phyloP scores from a whole-genome alignment of 2,329 filamentous ascomycete species.

The Geosmithia morbida region DNA sequence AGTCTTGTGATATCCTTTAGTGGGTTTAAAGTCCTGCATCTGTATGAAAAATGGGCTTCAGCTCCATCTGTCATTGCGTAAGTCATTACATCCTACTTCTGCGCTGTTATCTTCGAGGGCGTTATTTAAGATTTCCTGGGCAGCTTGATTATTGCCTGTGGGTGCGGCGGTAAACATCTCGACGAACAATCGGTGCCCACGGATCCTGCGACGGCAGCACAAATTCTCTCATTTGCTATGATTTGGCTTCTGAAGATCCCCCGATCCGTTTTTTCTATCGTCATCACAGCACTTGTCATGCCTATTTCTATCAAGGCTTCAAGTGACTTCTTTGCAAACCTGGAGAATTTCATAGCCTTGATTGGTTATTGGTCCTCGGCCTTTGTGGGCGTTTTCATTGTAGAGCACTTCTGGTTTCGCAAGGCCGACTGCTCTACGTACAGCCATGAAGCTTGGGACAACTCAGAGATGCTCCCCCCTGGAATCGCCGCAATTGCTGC shows the following conservation, averaged over 20 bases:
- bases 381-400: constrained; percentile 33
- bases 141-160: constrained; percentile 26
- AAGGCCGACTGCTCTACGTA: constrained; percentile 24
- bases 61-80: constrained; percentile 41
- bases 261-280: constrained; percentile 40
- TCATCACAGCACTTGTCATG: constrained; percentile 45
- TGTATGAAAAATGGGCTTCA: constrained; percentile 43
- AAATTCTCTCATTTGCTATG: constrained; percentile 41
- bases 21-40: constrained; percentile 41
- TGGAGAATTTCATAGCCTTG: constrained; percentile 41
- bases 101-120: not conserved
- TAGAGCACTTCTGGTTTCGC: constrained; percentile 34
- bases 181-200: constrained; percentile 28
- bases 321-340: constrained; percentile 38
- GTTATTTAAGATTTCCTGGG: not conserved
- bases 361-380: constrained; percentile 46
- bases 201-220: constrained; percentile 25
- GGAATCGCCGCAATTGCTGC: constrained; percentile 32
- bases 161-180: constrained; percentile 36
- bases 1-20: constrained; percentile 47
- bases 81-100: constrained; percentile 6
- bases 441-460: constrained; percentile 31
- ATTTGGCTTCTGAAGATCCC: constrained; percentile 40
- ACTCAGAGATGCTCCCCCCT: constrained; percentile 25
- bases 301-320: constrained; percentile 37